Evolutionary conservation across 208 protist genomes (phyloP), one percentile per base, ranked within the genome.

Genomic region (Acanthamoeba royreba): DNA sequence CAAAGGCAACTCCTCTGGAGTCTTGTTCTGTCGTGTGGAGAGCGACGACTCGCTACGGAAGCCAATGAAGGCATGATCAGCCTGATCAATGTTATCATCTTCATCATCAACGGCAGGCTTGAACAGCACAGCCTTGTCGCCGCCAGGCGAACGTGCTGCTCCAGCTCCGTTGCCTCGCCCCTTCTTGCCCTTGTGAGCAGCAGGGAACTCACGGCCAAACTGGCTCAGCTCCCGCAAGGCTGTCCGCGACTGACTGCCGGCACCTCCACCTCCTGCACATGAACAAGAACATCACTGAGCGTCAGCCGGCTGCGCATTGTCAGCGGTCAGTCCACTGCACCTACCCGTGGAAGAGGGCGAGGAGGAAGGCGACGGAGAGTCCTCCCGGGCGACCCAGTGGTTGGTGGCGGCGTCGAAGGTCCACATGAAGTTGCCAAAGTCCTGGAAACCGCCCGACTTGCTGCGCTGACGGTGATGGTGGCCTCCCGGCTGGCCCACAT

Each of bases 341-440:
- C 25, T 35, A 13, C 33, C 28, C 11, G 61, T 35, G 61, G 22
- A 13, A 40, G 61, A 74, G 11, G n/a, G 19, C 9, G 49, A 9
- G 19, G 49, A 19, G 31, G 28, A 3, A 19, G 61, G 61, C 19
- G 69, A 3, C 31, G 69, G 17, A 25, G 69, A 17, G 17, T 77
- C 63, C 38, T 81, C 69, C 40, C 19, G 49, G 9, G 69, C 69
- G 13, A 81, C 42, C 69, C 69, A 81, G 69, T 81, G 69, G 25
- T 81, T 81, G 9, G 69, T 81, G 0, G 69, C 13, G 9, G 33
- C 69, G 33, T 81, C 69, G n/a, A 47, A 81, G 40, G 69, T 81
- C 69, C 69, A 81, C 38, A 81, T 13, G 69, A 81, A 81, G 69
- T 81, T 81, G 8, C 69, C 69, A n/a, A 81, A 81, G 40, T 81